Evolutionary conservation across 805 yeast species (phyloP).

Genomic region (Lipomyces orientalis): DNA sequence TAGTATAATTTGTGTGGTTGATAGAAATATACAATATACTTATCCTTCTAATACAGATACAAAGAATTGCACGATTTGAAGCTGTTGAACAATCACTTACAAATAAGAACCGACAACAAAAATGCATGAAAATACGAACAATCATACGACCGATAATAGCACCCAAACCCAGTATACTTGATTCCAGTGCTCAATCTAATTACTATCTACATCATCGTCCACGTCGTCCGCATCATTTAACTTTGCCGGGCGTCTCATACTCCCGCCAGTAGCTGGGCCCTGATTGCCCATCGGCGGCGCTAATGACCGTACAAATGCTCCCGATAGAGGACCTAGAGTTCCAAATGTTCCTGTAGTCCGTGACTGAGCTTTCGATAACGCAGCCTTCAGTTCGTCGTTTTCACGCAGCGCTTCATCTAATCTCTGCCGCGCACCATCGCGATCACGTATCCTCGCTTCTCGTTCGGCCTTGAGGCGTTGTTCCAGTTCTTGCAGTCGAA

Average conservation of each 20-base stretch:
- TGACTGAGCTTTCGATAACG: slow-evolving; percentile 15
- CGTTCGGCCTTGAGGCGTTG: slow-evolving; percentile 40
- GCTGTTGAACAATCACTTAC: background rate
- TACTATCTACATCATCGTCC: slow-evolving; percentile 23
- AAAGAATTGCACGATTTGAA: background rate
- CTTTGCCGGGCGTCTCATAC: background rate
- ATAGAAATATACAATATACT: background rate
- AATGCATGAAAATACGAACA: background rate
- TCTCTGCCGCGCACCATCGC: slow-evolving; percentile 38
- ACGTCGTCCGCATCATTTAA: slow-evolving; percentile 11
- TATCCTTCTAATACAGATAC: slow-evolving; percentile 7
- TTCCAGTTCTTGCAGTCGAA: slow-evolving; percentile 38
- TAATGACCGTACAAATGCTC: slow-evolving; percentile 20
- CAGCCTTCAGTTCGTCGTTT: slow-evolving; percentile 17
- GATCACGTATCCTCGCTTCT: slow-evolving; percentile 39
- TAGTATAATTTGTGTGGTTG: background rate
- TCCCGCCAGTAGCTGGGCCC: background rate
- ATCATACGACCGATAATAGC: background rate
- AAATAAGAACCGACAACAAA: background rate
- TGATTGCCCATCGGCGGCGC: slow-evolving; percentile 6
- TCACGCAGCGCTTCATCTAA: slow-evolving; percentile 34
- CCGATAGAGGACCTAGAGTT: slow-evolving; percentile 12
- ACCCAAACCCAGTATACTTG: background rate
- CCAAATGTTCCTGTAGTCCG: slow-evolving; percentile 19
- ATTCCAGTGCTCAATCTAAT: background rate